These are phyloP conservation scores for Ceriops tagal DNA, from an alignment of 345 rosid species.

Conservation along the genomic window DNA sequence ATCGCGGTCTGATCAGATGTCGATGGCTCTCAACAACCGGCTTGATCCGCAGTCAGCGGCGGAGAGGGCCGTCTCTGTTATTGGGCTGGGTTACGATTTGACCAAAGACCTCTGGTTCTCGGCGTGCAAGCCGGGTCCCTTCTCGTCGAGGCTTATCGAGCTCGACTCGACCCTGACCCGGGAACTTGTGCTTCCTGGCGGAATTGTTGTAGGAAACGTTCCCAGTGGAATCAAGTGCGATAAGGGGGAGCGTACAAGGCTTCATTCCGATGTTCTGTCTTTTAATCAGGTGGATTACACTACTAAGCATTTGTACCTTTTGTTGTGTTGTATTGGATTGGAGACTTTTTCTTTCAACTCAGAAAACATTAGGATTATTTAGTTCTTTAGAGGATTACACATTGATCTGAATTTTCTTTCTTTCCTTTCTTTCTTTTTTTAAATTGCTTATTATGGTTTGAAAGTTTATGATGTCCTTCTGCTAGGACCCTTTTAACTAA, in stretches of 20 bases:
- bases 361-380: background rate
- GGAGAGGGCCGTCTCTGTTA: conserved; percentile 75
- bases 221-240: conserved; percentile 75
- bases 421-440: background rate
- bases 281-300: conserved; percentile 54
- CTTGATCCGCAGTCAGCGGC: conserved; percentile 73
- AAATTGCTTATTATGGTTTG: background rate
- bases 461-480: too few species aligned
- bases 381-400: background rate
- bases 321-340: too few species aligned
- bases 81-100: conserved; percentile 84
- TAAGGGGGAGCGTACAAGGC: conserved; percentile 87
- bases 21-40: conserved; percentile 42
- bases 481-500: too few species aligned
- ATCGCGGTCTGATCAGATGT: background rate
- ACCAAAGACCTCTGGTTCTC: conserved; percentile 53
- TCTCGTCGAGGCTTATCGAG: conserved; percentile 54
- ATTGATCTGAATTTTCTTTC: background rate
- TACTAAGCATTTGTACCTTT: too few species aligned
- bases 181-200: conserved; percentile 72
- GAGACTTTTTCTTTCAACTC: too few species aligned
- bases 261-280: conserved; percentile 73
- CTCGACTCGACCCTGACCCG: conserved; percentile 39
- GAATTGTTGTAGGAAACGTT: conserved; percentile 59
- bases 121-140: conserved; percentile 48